Conservation (phyloP, 805 yeast genomes). For the Kuraishia borneana region DNA sequence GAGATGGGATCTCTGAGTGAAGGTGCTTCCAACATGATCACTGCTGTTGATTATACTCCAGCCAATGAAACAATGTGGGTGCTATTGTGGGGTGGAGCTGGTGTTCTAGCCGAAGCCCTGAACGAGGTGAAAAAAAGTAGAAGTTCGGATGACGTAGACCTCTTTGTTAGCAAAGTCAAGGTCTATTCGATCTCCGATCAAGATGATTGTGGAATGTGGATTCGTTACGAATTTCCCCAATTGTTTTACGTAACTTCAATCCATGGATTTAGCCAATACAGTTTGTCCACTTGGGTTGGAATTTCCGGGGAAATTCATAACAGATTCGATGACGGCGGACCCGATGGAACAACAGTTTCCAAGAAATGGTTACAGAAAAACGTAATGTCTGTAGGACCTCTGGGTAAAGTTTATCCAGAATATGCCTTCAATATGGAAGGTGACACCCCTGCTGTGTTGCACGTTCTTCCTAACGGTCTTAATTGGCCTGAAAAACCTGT, state of each 20-base stretch:
- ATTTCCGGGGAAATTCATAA: conserved; percentile 16
- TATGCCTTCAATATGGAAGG: conserved; percentile 18
- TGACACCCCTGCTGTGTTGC: conserved; percentile 18
- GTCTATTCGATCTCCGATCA: conserved; percentile 21
- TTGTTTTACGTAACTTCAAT: conserved; percentile 7
- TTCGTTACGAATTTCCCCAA: conserved; percentile 15
- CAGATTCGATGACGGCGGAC: conserved; percentile 7
- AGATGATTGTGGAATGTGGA: conserved; percentile 22
- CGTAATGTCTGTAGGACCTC: conserved; percentile 8
- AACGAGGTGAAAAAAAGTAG: conserved; percentile 10
- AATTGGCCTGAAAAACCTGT: conserved; percentile 16
- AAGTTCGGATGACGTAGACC: neutral
- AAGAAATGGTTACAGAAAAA: neutral
- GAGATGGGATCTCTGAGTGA: neutral
- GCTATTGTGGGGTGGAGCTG: conserved; percentile 21
- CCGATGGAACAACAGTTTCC: neutral
- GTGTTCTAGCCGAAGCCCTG: conserved; percentile 19
- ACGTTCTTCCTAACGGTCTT: conserved; percentile 19
- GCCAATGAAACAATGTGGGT: conserved; percentile 11
- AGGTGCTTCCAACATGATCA: conserved; percentile 7
- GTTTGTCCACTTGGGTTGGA: conserved; percentile 19
- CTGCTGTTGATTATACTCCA: conserved; percentile 10
- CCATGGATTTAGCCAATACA: conserved; percentile 18
- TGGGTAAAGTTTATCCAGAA: conserved; percentile 16
- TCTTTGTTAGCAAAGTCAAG: conserved; percentile 10